Evolutionary conservation across 352 stramenopile genomes (phyloP), one percentile per base, ranked within the genome.

Genomic region (Pythium vanterpoolii): DNA sequence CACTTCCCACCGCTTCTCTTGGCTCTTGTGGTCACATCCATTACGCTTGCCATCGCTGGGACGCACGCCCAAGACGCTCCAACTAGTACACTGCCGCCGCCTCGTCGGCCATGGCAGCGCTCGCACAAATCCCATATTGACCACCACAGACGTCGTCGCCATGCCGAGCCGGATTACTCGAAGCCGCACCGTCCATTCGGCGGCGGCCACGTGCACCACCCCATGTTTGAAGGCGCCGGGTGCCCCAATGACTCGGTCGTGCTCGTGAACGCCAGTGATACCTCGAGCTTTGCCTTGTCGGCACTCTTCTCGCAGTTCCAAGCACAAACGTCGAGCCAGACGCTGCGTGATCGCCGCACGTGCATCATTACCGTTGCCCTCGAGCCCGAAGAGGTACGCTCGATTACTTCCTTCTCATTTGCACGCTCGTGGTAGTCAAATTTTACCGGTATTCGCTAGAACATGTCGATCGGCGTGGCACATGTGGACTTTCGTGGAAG

Each of bases 401-500:
- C 2, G 45, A 5, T 24, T 21, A 21, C 23, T 39, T 47, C n/a
- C 18, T 42, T 19, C 28, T 36, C 49, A 33, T 6, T 10, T 36
- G 9, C 11, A 44, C 11, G n/a, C 26, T 56, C 0, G 16, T 1
- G 23, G 14, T 30, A 23, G 36, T 47, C 3, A 21, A n/a, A n/a
- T n/a, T n/a, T n/a, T n/a, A n/a, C n/a, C n/a, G n/a, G n/a, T n/a
- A n/a, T n/a, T n/a, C 5, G 24, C 5, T 24, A 76, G 68, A 59
- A 60, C 53, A 76, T 76, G 69, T 71, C 69, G 10, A 68, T 76
- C 36, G 61, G 69, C 14, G 62, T 77, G 33, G 43, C 56, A 21
- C 63, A 71, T 58, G 68, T 77, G 6, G 69, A 77, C 39, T 74
- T 74, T 26, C 66, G 69, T 4, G 66, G 69, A 43, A 62, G 50